A percentile compares a stretch with the other conserved stretches of the same genome.
phyloP scores from a whole-genome alignment of 495 filamentous ascomycete species.

The Haplographium delicatum region DNA sequence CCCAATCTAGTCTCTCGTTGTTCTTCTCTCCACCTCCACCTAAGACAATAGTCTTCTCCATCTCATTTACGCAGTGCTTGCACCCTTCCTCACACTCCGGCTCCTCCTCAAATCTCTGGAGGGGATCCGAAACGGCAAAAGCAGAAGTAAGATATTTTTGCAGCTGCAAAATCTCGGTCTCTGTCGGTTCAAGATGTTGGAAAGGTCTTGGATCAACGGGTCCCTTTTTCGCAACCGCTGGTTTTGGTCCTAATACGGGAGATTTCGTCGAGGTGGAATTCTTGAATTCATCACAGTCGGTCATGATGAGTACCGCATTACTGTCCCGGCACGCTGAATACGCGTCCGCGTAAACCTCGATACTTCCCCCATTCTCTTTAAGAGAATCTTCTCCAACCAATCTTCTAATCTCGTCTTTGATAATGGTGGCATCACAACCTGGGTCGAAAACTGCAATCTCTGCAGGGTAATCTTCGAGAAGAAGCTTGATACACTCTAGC shows the following conservation, averaged over 20 bases:
- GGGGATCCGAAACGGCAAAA: constrained; percentile 1
- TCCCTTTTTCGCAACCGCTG: neutral
- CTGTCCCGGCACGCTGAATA: constrained; percentile 48
- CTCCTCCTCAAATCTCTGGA: constrained; percentile 13
- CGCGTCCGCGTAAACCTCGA: constrained; percentile 29
- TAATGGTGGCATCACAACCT: constrained; percentile 41
- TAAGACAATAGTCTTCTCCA: constrained; percentile 11
- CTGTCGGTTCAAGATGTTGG: constrained; percentile 17
- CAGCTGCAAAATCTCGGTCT: constrained; percentile 16
- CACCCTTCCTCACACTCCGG: constrained; percentile 15
- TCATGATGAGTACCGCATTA: constrained; percentile 54
- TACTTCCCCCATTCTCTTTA: constrained; percentile 23
- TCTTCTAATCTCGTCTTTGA: constrained; percentile 38
- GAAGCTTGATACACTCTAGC: constrained; percentile 56
- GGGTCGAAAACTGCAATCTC: constrained; percentile 76
- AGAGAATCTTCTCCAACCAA: constrained; percentile 37
- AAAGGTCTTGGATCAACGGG: constrained; percentile 19
- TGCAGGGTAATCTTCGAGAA: constrained; percentile 54
- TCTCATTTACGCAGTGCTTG: constrained; percentile 1
- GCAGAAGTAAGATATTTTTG: constrained; percentile 8
- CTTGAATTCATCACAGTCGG: constrained; percentile 61
- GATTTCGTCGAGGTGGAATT: constrained; percentile 17
- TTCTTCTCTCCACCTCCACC: neutral
- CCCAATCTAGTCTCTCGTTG: constrained; percentile 23
- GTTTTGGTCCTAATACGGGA: neutral